Evolutionary conservation across 805 yeast genomes (phyloP).

Genomic region (Yamadazyma endophytica): DNA sequence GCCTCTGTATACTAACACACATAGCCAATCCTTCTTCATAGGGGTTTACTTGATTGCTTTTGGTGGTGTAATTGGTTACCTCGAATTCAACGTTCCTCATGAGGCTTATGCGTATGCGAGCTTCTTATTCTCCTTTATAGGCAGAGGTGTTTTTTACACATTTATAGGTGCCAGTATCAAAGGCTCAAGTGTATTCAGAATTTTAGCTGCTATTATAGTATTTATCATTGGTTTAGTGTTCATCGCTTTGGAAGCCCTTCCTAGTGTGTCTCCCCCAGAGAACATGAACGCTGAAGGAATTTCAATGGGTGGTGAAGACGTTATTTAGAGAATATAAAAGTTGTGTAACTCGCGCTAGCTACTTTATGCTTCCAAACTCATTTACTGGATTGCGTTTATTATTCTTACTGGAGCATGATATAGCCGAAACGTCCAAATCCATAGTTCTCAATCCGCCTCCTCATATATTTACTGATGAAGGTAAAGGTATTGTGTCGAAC

Average conservation of each 20-base stretch:
- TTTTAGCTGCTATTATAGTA: conserved; percentile 56
- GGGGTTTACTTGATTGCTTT: conserved; percentile 56
- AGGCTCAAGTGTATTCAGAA: conserved; percentile 53
- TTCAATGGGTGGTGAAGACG: conserved; percentile 36
- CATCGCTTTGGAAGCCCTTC: conserved; percentile 63
- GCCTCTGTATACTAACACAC: conserved; percentile 1
- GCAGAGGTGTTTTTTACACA: conserved; percentile 58
- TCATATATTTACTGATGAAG: conserved; percentile 36
- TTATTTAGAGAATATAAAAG: conserved; percentile 18
- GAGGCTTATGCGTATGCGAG: conserved; percentile 64
- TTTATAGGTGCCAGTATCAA: conserved; percentile 33
- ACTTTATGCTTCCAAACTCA: conserved; percentile 47
- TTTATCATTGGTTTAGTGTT: conserved; percentile 57
- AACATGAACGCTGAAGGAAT: conserved; percentile 60
- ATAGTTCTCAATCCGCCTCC: conserved; percentile 60
- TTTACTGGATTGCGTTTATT: conserved; percentile 59
- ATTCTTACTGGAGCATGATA: conserved; percentile 46
- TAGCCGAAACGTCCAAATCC: conserved; percentile 46
- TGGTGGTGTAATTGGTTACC: conserved; percentile 48
- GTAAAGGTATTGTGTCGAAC: conserved; percentile 17
- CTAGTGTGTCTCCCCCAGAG: conserved; percentile 74
- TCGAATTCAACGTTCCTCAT: conserved; percentile 53
- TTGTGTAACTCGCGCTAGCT: too few species aligned
- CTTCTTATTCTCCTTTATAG: conserved; percentile 66
- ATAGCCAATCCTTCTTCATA: conserved; percentile 38